Percentiles rank a stretch among this genome's conserved stretches.
These are phyloP conservation scores for Climacium dendroides DNA, from an alignment of 225 moss, liverwort and hornwort genomes.

Conservation along the genomic window DNA sequence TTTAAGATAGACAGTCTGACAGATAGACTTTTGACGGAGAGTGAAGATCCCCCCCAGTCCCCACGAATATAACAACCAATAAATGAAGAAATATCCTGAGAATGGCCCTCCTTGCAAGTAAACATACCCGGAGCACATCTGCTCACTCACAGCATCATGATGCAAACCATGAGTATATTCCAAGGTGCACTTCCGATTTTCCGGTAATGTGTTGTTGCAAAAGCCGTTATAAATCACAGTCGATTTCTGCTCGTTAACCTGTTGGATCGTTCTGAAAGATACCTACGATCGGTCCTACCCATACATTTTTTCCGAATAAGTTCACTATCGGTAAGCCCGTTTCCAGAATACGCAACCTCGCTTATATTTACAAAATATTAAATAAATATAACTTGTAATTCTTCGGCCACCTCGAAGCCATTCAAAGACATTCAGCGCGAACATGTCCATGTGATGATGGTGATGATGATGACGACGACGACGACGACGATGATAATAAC, in stretches of 20 bases:
- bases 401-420: constrained; percentile 13
- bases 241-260: constrained; percentile 17
- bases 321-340: constrained; percentile 35
- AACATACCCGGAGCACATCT: constrained; percentile 31
- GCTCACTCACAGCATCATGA: constrained; percentile 26
- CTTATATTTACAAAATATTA: constrained; percentile 5
- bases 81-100: constrained; percentile 36
- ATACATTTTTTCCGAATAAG: constrained; percentile 9
- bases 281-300: constrained; percentile 17
- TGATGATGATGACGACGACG: not conserved
- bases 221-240: constrained; percentile 22
- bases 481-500: not conserved
- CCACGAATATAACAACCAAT: constrained; percentile 41
- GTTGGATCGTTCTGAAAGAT: constrained; percentile 3
- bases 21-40: constrained; percentile 21
- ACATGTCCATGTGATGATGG: not conserved
- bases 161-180: constrained; percentile 27
- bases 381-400: constrained; percentile 3
- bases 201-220: constrained; percentile 19
- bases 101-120: constrained; percentile 31
- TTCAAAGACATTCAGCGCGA: constrained; percentile 10
- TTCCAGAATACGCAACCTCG: constrained; percentile 38
- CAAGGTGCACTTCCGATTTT: constrained; percentile 14
- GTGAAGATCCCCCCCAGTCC: constrained; percentile 5
- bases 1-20: constrained; percentile 39